Conservation (phyloP, 2,329 filamentous ascomycete genomes). For the Pestalotiopsis sp. region DNA sequence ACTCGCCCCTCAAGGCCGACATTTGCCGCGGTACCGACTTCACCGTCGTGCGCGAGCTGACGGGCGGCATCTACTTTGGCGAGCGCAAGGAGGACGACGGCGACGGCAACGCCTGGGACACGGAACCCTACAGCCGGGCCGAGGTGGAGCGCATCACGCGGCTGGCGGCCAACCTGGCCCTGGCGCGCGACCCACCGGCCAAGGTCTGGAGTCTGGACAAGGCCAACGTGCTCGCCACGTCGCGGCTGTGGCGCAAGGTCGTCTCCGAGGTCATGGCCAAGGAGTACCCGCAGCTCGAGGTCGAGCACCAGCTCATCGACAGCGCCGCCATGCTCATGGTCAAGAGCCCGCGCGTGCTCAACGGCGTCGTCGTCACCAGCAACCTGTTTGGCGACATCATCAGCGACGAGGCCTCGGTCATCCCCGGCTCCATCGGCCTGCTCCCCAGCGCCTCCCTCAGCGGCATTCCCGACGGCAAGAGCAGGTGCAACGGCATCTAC, state of each 20-base stretch:
- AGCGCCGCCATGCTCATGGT: slow-evolving; percentile 97
- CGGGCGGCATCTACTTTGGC: slow-evolving; percentile 93
- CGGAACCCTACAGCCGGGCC: slow-evolving; percentile 77
- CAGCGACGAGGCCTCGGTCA: slow-evolving; percentile 90
- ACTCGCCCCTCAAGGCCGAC: slow-evolving; percentile 82
- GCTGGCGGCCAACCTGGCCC: slow-evolving; percentile 77
- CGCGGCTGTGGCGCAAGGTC: slow-evolving; percentile 83
- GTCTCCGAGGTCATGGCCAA: slow-evolving; percentile 81
- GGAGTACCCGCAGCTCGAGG: slow-evolving; percentile 84
- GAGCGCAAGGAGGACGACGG: slow-evolving; percentile 80
- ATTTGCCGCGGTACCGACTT: slow-evolving; percentile 88
- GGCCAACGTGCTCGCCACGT: slow-evolving; percentile 93
- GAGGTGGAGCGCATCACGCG: slow-evolving; percentile 90
- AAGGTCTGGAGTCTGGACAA: slow-evolving; percentile 90
- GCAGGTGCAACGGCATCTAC: slow-evolving; percentile 89
- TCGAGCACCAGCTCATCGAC: slow-evolving; percentile 91
- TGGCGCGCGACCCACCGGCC: slow-evolving; percentile 72
- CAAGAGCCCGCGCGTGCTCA: slow-evolving; percentile 85
- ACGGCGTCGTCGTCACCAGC: slow-evolving; percentile 88
- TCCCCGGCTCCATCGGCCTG: slow-evolving; percentile 86
- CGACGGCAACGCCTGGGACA: slow-evolving; percentile 75
- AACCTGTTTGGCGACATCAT: slow-evolving; percentile 98
- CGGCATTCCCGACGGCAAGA: slow-evolving; percentile 82
- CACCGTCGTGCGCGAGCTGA: slow-evolving; percentile 88
- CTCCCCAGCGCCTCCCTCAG: slow-evolving; percentile 85